phyloP scores from a whole-genome alignment of 2,329 filamentous ascomycete species.

The Fusarium hainanense region DNA sequence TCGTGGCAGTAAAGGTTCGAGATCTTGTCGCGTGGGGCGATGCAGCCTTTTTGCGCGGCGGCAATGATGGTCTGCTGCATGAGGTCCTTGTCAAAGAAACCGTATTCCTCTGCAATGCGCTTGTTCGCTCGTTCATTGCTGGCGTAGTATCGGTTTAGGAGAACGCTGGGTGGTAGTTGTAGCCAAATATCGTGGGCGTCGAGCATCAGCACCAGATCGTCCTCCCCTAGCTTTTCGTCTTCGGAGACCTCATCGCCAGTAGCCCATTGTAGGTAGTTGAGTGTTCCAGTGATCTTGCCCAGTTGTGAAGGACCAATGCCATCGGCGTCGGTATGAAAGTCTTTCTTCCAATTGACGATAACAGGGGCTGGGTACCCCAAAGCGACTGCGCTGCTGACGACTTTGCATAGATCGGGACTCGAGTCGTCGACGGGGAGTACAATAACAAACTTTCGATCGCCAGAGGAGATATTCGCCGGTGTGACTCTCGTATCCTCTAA shows the following conservation, averaged over 20 bases:
- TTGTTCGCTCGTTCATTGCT: conserved; percentile 39
- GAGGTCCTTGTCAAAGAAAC: conserved; percentile 28
- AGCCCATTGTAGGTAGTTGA: conserved; percentile 45
- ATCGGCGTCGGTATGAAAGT: conserved; percentile 39
- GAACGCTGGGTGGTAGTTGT: conserved; percentile 46
- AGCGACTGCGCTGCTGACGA: conserved; percentile 43
- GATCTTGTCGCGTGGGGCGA: conserved; percentile 38
- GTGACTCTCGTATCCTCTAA: conserved; percentile 5
- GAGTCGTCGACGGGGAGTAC: conserved; percentile 43
- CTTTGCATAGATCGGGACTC: conserved; percentile 48
- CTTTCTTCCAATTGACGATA: conserved; percentile 48
- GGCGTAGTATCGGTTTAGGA: conserved; percentile 44
- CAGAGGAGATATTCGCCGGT: conserved; percentile 19
- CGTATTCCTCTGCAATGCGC: conserved; percentile 32
- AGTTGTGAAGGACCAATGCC: conserved; percentile 46
- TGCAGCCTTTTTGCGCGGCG: conserved; percentile 43
- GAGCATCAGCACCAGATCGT: conserved; percentile 47
- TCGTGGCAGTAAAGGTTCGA: conserved; percentile 43
- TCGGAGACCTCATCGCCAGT: conserved; percentile 22
- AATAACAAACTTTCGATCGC: conserved; percentile 42
- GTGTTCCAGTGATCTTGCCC: conserved; percentile 47
- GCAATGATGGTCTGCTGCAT: conserved; percentile 44
- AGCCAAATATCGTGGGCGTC: conserved; percentile 50
- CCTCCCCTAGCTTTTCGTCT: conserved; percentile 36
- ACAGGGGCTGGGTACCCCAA: conserved; percentile 47